These are phyloP conservation scores for Oryza australiensis DNA, from an alignment of 176 grass and related monocot species.

Conservation along the genomic window DNA sequence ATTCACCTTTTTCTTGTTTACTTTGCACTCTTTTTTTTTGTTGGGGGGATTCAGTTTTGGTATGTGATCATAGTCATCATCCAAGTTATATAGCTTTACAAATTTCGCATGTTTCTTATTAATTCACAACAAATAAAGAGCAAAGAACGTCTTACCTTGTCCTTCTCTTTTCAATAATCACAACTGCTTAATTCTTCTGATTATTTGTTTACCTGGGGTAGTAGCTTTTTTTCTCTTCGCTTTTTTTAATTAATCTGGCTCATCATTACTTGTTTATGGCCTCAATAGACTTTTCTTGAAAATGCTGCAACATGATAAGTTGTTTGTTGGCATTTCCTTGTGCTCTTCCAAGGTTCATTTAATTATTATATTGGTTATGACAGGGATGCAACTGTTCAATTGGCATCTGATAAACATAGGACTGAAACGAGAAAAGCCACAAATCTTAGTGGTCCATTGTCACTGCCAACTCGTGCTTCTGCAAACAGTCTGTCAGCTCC, in stretches of 20 bases:
- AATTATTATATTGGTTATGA: constrained; percentile 8
- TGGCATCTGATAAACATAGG: constrained; percentile 65
- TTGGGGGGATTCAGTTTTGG: background rate
- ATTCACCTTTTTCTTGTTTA: constrained; percentile 6
- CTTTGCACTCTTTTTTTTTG: background rate
- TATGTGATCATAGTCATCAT: constrained; percentile 16
- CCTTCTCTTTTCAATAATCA: background rate
- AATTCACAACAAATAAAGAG: background rate
- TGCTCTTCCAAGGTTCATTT: constrained; percentile 6
- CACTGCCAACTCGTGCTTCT: constrained; percentile 95
- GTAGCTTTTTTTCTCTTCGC: background rate
- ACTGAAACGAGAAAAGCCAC: constrained; percentile 60
- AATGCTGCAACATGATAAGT: background rate
- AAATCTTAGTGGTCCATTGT: constrained; percentile 93
- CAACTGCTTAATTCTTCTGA: background rate
- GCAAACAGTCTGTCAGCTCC: constrained; percentile 99
- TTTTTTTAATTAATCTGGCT: background rate
- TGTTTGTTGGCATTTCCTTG: background rate
- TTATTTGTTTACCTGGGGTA: background rate
- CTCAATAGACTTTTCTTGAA: background rate
- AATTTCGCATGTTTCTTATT: background rate
- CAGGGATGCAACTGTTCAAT: constrained; percentile 63
- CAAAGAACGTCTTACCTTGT: background rate
- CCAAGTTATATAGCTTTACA: background rate
- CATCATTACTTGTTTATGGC: background rate